phyloP scores from a whole-genome alignment of 208 protist species.

The Leptomonas seymouri region DNA sequence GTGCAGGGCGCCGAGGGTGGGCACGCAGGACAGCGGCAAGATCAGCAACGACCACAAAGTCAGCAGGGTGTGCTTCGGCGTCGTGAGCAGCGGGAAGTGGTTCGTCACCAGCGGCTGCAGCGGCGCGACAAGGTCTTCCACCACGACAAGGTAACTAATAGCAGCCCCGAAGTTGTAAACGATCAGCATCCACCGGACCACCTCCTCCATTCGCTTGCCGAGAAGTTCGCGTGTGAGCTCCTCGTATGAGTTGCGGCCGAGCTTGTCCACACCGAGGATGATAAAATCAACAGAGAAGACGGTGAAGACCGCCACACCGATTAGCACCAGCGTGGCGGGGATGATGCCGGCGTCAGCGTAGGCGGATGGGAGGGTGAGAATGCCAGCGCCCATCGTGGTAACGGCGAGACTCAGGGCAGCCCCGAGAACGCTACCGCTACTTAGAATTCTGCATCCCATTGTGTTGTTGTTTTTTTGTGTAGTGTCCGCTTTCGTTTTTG shows the following conservation, averaged over 20 bases:
- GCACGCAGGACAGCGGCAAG: slow-evolving; percentile 73
- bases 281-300: slow-evolving; percentile 77
- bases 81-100: slow-evolving; percentile 49
- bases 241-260: slow-evolving; percentile 79
- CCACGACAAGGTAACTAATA: slow-evolving; percentile 72
- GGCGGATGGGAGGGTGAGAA: slow-evolving; percentile 76
- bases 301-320: slow-evolving; percentile 59
- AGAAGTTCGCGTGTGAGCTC: slow-evolving; percentile 71
- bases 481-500: neutral
- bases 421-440: slow-evolving; percentile 48
- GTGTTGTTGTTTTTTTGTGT: too few species aligned
- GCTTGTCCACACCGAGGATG: slow-evolving; percentile 54
- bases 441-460: slow-evolving; percentile 6
- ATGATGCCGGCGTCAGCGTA: slow-evolving; percentile 66
- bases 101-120: slow-evolving; percentile 49
- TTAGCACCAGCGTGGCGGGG: slow-evolving; percentile 42
- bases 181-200: slow-evolving; percentile 68
- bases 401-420: slow-evolving; percentile 71
- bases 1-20: slow-evolving; percentile 55
- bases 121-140: slow-evolving; percentile 62
- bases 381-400: slow-evolving; percentile 77
- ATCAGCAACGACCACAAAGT: slow-evolving; percentile 66
- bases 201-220: slow-evolving; percentile 44
- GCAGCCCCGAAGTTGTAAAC: slow-evolving; percentile 61
- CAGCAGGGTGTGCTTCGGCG: slow-evolving; percentile 61